These are phyloP conservation scores for Bipolaris oryzae DNA, from an alignment of 2,329 filamentous ascomycete species.

Conservation along the genomic window DNA sequence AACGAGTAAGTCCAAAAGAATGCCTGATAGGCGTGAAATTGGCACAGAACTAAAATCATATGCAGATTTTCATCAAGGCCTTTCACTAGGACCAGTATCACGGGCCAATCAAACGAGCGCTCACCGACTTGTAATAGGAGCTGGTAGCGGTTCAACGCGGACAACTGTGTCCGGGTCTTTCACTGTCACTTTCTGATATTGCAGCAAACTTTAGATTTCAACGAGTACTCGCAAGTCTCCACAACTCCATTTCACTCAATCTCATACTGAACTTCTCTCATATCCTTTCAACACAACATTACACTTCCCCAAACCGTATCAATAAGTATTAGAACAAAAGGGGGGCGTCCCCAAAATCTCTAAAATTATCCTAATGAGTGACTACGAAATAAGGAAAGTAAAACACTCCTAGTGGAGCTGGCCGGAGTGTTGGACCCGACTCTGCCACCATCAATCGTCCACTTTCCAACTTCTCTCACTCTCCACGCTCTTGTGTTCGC, in stretches of 20 bases:
- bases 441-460: neutral
- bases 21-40: neutral
- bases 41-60: neutral
- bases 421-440: constrained; percentile 12
- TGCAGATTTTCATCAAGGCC: neutral
- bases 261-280: too few relatives aligned
- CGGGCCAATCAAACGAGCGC: neutral
- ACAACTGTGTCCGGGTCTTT: neutral
- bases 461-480: neutral
- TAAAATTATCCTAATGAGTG: neutral
- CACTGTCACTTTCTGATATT: neutral
- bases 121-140: neutral
- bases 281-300: too few relatives aligned
- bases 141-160: neutral
- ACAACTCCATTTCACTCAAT: too few relatives aligned
- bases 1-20: neutral
- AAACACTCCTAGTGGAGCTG: neutral
- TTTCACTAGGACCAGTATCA: neutral
- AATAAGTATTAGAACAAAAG: neutral
- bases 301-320: too few relatives aligned
- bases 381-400: neutral
- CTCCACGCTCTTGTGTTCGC: neutral
- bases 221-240: too few relatives aligned
- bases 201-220: neutral
- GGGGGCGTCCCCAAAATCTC: constrained; percentile 4